Percentiles rank a stretch among this genome's conserved stretches.
These are phyloP conservation scores for Hanseniaspora osmophila DNA, from an alignment of 805 yeast genomes.

Conservation along the genomic window DNA sequence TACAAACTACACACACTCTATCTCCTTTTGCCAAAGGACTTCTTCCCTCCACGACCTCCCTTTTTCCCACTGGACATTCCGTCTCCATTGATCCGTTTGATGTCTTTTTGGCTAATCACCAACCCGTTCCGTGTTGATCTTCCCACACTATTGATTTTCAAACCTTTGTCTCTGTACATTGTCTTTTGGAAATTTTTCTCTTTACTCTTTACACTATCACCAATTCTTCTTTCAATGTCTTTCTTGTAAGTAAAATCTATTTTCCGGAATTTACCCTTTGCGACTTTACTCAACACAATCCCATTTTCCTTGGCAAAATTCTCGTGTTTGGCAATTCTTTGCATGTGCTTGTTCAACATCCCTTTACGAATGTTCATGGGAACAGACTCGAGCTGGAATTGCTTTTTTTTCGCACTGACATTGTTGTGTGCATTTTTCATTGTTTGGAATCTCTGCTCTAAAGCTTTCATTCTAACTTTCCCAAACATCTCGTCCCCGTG, in stretches of 20 bases:
- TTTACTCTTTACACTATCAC: constrained; percentile 37
- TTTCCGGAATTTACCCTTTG: constrained; percentile 33
- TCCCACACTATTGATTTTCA: constrained; percentile 66
- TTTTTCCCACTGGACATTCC: constrained; percentile 1
- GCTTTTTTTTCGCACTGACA: constrained; percentile 29
- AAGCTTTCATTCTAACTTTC: constrained; percentile 49
- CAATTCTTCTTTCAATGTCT: constrained; percentile 28
- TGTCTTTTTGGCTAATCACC: constrained; percentile 51
- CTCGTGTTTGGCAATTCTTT: constrained; percentile 44
- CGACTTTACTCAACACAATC: constrained; percentile 57
- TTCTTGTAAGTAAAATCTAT: constrained; percentile 32
- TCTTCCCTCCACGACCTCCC: constrained; percentile 1
- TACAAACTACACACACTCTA: neutral
- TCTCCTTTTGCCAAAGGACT: neutral
- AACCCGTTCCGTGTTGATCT: constrained; percentile 67
- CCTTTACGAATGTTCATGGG: constrained; percentile 86
- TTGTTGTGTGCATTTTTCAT: constrained; percentile 21
- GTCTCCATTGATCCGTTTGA: constrained; percentile 32
- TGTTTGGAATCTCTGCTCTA: constrained; percentile 41
- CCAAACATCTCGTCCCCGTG: constrained; percentile 46
- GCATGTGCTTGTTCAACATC: constrained; percentile 45
- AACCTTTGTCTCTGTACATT: constrained; percentile 51
- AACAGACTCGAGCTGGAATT: constrained; percentile 49
- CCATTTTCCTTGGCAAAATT: constrained; percentile 82
- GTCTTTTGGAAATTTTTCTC: constrained; percentile 17